These are phyloP conservation scores for Mrakia hoshinonis DNA, from an alignment of 768 basidiomycete species.

Conservation along the genomic window DNA sequence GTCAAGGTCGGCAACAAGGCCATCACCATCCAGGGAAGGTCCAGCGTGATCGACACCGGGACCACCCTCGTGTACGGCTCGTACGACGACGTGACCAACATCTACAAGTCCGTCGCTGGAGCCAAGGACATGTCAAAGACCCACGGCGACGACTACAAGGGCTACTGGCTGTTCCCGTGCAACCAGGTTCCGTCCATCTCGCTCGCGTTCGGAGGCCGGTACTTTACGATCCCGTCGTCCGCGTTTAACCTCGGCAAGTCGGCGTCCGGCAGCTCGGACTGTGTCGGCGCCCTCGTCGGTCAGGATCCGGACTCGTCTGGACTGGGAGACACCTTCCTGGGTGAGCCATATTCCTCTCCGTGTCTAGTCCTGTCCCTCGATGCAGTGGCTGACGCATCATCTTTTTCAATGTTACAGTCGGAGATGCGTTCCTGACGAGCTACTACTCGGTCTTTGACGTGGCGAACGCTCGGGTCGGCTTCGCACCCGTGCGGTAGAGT, in stretches of 20 bases:
- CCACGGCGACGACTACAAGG: slow-evolving; percentile 7
- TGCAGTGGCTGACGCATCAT: not conserved
- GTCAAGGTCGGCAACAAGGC: not conserved
- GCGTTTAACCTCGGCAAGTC: slow-evolving; percentile 7
- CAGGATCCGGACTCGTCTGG: not conserved
- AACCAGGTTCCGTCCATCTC: not conserved
- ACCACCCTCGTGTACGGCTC: slow-evolving; percentile 11
- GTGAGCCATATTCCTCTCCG: not conserved
- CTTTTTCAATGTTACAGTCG: not conserved
- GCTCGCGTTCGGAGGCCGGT: slow-evolving; percentile 8
- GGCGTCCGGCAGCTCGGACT: not conserved
- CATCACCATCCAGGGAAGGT: not conserved
- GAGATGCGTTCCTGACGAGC: not conserved
- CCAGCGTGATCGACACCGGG: slow-evolving; percentile 15
- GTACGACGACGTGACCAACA: not conserved
- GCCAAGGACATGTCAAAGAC: not conserved
- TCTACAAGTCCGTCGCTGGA: slow-evolving; percentile 11
- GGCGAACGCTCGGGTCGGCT: not conserved
- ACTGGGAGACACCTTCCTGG: slow-evolving; percentile 5
- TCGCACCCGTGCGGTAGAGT: not conserved
- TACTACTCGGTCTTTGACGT: slow-evolving; percentile 7
- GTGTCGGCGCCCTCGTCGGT: slow-evolving; percentile 10
- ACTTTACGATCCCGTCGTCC: slow-evolving; percentile 10
- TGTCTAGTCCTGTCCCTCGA: too few relatives aligned
- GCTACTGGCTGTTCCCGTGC: slow-evolving; percentile 20